Base-by-base conservation (phyloP, 192 early-diverging fungal genomes). In the Mortierella alpina region DNA sequence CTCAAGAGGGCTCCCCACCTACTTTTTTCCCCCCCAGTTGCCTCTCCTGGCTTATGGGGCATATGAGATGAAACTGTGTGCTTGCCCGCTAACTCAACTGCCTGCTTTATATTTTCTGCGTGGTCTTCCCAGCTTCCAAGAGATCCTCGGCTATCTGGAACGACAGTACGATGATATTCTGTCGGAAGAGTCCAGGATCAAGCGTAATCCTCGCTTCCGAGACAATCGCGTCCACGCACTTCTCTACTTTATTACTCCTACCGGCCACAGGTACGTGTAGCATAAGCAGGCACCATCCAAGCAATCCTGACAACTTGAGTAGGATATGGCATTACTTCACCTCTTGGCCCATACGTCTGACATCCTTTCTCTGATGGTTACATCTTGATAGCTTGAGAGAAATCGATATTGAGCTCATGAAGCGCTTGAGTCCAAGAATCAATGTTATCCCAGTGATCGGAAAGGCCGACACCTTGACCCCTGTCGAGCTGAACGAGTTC, bases 361-460 rank as follows among this genome's bases (percentile, higher is more conserved):
- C 31, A 31, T 3, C 3, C 3, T 3, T 31, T 31, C 31, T 31
- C 53, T 23, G 8, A 49, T 4, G 18, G 55, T 54, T 44, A 13
- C 49, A 46, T 47, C 31, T 48, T 12, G 39, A 46, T 72, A 89
- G 93, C 39, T 89, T 99, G 70, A 92, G 98, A 59, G 96, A 99
- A 75, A 91, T 98, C 68, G 97, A 98, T 76, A 90, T 96, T 69
- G 95, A 97, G 81, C 89, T 98, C 75, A 94, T 99, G 93, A 90
- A 90, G 78, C 91, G 94, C 10, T 82, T 99, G 54, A 96, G 95
- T 82, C 92, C 90, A 67, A 92, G 94, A 68, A 95, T 95, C 78
- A 99, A 99, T 75, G 92, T 99, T 40, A 96, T 98, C 66, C 98
- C 98, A 20, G 92, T 97, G n/a, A 91, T 99, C 78, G 96, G 92